Evolutionary conservation across 73 alveolate species (phyloP).

Genomic region (Diophrys appendiculata): DNA sequence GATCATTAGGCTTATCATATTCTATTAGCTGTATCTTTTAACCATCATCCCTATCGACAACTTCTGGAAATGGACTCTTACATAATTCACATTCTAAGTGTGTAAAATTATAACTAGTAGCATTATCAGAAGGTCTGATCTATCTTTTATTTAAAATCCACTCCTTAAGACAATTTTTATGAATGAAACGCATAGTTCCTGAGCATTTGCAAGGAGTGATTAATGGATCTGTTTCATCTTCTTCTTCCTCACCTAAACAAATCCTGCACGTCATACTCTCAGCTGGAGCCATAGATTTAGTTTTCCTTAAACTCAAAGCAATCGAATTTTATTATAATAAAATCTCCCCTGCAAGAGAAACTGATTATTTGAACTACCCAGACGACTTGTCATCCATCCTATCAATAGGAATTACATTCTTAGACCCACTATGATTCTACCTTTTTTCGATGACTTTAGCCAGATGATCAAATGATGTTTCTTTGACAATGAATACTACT

Average conservation of each 20-base stretch:
- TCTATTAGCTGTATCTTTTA: not conserved
- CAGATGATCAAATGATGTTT: too few species aligned
- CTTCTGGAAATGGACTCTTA: constrained; percentile 44
- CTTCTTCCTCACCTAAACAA: constrained; percentile 71
- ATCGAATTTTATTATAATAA: too few species aligned
- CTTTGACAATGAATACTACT: too few species aligned
- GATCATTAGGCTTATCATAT: not conserved
- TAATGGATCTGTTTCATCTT: constrained; percentile 76
- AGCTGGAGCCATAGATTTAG: constrained; percentile 36
- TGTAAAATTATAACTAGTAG: constrained; percentile 37
- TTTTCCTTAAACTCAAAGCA: too few species aligned
- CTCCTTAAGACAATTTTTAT: constrained; percentile 73
- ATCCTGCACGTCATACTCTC: constrained; percentile 60
- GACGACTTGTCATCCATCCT: too few species aligned
- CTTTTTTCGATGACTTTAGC: too few species aligned
- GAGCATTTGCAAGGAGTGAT: constrained; percentile 89
- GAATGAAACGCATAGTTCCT: constrained; percentile 83
- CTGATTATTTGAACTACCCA: too few species aligned
- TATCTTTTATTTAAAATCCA: constrained; percentile 74
- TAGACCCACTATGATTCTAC: too few species aligned
- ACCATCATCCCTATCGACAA: constrained; percentile 11
- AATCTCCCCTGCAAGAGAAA: too few species aligned
- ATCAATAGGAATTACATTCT: too few species aligned
- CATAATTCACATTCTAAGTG: constrained; percentile 59
- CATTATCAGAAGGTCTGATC: constrained; percentile 10